Evolutionary conservation across 495 filamentous ascomycete species (phyloP).

Genomic region (Aspergillus nidulans): DNA sequence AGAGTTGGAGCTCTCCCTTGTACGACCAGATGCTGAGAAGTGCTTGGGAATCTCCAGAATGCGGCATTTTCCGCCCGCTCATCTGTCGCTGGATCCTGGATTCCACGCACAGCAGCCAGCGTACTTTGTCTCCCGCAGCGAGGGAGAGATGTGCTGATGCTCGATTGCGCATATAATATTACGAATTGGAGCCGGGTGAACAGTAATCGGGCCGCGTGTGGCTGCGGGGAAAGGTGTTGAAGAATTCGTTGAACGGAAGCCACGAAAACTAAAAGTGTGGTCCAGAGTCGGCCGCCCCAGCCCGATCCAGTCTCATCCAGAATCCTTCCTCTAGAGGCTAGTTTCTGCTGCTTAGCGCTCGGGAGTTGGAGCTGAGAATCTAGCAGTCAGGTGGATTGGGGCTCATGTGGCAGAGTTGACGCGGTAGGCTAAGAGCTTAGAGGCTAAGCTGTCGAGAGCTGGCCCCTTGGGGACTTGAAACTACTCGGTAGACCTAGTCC

Average conservation of each 20-base stretch:
- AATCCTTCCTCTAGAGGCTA: slow-evolving; percentile 24
- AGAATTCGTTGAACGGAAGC: slow-evolving; percentile 2
- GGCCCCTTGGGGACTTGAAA: slow-evolving; percentile 8
- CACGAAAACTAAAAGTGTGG: slow-evolving; percentile 1
- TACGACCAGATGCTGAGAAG: slow-evolving; percentile 4
- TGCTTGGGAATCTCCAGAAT: not conserved
- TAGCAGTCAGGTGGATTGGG: not conserved
- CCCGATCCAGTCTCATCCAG: slow-evolving; percentile 17
- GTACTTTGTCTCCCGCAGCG: not conserved
- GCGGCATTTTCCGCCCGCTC: slow-evolving; percentile 1
- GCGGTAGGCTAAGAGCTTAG: slow-evolving; percentile 1
- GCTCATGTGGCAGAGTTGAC: not conserved
- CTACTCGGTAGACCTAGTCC: slow-evolving; percentile 12
- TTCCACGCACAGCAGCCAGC: not conserved
- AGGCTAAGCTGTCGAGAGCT: not conserved
- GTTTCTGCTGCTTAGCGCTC: slow-evolving; percentile 2
- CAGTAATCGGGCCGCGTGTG: not conserved
- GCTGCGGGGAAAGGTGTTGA: slow-evolving; percentile 15
- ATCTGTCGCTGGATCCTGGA: not conserved
- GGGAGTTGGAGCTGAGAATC: not conserved
- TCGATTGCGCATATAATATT: not conserved
- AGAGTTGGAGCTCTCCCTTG: not conserved
- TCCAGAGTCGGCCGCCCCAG: slow-evolving; percentile 9
- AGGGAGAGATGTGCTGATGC: not conserved
- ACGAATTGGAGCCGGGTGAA: slow-evolving; percentile 1